Conservation (phyloP, 257 asterid species). For the Nicotiana benthamiana region DNA sequence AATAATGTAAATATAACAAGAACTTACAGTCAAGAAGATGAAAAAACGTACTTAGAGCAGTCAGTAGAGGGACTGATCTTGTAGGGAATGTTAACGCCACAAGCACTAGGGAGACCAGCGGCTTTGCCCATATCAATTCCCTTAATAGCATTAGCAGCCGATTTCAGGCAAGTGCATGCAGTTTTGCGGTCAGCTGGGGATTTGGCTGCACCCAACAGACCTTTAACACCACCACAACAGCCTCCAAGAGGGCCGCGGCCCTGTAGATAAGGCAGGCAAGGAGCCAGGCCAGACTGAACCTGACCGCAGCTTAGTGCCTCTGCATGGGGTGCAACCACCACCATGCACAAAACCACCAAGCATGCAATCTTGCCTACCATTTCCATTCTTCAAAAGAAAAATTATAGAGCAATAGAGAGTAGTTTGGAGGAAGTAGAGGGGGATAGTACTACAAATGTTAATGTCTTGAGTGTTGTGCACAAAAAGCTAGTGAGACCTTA, state of each 20-base stretch:
- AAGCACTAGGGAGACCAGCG: conserved; percentile 5
- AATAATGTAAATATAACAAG: too few relatives aligned
- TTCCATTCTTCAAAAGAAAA: background rate
- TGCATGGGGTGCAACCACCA: conserved; percentile 17
- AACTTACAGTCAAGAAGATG: background rate
- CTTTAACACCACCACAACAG: conserved; percentile 10
- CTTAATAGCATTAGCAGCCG: background rate
- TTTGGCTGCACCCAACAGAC: background rate
- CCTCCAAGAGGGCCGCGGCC: background rate
- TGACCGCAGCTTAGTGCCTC: conserved; percentile 4
- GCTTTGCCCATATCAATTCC: background rate
- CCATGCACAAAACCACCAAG: background rate
- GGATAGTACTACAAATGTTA: background rate
- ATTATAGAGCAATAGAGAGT: background rate
- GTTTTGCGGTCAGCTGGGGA: conserved; percentile 8
- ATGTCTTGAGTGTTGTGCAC: background rate
- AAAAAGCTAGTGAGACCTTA: background rate
- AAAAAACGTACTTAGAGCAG: conserved; percentile 13
- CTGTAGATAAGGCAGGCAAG: background rate
- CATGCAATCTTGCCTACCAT: background rate
- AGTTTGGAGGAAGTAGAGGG: background rate
- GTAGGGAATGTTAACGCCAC: conserved; percentile 9
- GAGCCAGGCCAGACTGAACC: background rate
- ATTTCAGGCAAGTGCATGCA: conserved; percentile 20
- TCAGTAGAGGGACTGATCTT: conserved; percentile 19